Evolutionary conservation across 2,329 filamentous ascomycete species (phyloP).

Genomic region (Neurospora crassa): DNA sequence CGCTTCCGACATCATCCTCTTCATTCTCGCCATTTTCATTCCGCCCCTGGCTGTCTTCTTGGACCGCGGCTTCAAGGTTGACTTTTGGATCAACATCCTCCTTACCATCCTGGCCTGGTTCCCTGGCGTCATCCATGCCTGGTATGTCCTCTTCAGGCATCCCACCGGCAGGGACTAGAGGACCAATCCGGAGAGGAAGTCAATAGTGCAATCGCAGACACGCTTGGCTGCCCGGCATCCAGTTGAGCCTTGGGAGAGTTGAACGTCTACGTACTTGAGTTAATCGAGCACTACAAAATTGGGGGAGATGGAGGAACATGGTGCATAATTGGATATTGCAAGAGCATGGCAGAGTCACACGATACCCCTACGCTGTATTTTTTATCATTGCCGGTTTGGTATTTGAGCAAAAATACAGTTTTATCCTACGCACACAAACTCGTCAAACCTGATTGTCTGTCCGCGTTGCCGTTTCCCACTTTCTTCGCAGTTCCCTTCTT

Average conservation of each 20-base stretch:
- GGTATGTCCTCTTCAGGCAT: constrained; percentile 1
- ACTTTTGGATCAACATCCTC: constrained; percentile 72
- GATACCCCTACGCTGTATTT: not conserved
- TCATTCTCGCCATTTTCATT: constrained; percentile 66
- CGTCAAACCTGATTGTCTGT: not conserved
- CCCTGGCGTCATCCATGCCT: constrained; percentile 56
- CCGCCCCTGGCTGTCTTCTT: constrained; percentile 76
- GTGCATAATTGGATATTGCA: not conserved
- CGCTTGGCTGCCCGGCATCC: not conserved
- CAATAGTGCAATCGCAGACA: not conserved
- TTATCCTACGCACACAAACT: not conserved
- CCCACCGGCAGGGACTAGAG: constrained; percentile 1
- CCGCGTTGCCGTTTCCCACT: constrained; percentile 5
- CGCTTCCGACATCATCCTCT: constrained; percentile 9
- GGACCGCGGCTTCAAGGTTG: constrained; percentile 66
- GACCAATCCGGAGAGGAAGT: not conserved
- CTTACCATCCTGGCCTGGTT: constrained; percentile 62
- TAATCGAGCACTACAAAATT: not conserved
- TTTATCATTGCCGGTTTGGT: not conserved
- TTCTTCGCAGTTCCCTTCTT: constrained; percentile 21
- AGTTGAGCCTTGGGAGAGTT: not conserved
- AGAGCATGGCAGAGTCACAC: not conserved
- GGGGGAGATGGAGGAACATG: not conserved
- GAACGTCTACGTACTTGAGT: not conserved
- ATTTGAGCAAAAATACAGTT: not conserved